Percentiles rank a stretch among this genome's conserved stretches.
Conservation (phyloP, 805 yeast species). For the Wickerhamiella brachini region DNA sequence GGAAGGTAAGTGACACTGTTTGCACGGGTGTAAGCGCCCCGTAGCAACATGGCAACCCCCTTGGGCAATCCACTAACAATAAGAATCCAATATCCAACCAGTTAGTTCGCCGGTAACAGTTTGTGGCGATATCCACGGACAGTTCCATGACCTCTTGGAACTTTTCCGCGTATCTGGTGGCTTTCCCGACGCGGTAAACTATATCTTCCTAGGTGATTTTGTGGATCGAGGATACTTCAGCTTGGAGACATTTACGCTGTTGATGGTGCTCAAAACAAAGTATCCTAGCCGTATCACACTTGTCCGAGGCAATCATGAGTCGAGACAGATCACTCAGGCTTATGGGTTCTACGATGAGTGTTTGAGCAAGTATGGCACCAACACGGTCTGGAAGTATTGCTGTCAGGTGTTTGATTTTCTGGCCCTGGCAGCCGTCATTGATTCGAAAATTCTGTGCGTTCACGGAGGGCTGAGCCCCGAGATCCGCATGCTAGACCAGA, state of each 20-base stretch:
- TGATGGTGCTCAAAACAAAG: constrained; percentile 86
- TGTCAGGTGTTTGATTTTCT: constrained; percentile 92
- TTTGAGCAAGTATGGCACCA: constrained; percentile 79
- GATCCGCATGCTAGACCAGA: constrained; percentile 93
- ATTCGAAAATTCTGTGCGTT: constrained; percentile 86
- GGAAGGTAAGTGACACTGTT: constrained; percentile 36
- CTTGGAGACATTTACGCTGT: constrained; percentile 80
- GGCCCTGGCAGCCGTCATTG: constrained; percentile 89
- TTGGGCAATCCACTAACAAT: constrained; percentile 2
- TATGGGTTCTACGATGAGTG: constrained; percentile 97
- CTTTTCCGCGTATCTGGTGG: constrained; percentile 87
- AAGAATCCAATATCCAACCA: constrained; percentile 86
- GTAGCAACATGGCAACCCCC: neutral
- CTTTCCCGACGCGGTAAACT: constrained; percentile 62
- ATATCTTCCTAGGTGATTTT: constrained; percentile 86
- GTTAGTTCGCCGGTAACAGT: constrained; percentile 91
- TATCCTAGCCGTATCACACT: constrained; percentile 75
- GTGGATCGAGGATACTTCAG: constrained; percentile 97
- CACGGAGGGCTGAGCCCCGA: constrained; percentile 98
- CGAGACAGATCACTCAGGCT: constrained; percentile 95
- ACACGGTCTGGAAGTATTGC: constrained; percentile 92
- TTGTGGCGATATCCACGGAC: constrained; percentile 89
- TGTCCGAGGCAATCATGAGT: constrained; percentile 96
- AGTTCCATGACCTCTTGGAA: constrained; percentile 86
- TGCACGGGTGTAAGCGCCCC: neutral